phyloP scores from a whole-genome alignment of 1,139 yeast species.

The Scheffersomyces segobiensis region DNA sequence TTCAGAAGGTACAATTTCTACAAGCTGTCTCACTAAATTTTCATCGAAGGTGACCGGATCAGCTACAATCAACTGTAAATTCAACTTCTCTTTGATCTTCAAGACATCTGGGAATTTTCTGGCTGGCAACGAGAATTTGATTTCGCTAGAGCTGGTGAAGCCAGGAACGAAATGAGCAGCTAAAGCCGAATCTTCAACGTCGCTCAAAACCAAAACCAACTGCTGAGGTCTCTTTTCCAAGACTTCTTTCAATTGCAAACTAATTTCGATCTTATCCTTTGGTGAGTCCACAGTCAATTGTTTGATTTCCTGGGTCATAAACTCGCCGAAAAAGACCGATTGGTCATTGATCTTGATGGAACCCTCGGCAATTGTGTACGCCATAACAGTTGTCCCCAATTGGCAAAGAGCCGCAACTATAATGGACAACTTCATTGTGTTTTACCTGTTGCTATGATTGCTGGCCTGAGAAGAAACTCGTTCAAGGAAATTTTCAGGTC shows the following conservation, averaged over 20 bases:
- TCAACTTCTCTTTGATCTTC: conserved; percentile 33
- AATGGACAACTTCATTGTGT: conserved; percentile 13
- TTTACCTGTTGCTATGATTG: neutral
- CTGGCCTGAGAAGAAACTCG: neutral
- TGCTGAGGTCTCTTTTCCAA: conserved; percentile 20
- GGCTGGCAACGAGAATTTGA: conserved; percentile 29
- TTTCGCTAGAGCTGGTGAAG: conserved; percentile 16
- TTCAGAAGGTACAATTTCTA: conserved; percentile 34
- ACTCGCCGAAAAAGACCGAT: conserved; percentile 33
- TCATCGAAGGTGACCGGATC: conserved; percentile 17
- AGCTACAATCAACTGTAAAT: conserved; percentile 35
- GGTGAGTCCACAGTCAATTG: conserved; percentile 31
- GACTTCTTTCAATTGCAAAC: conserved; percentile 25
- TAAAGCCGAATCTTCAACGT: conserved; percentile 17
- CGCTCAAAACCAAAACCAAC: conserved; percentile 16
- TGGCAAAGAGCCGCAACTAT: conserved; percentile 10
- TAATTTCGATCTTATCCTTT: conserved; percentile 33
- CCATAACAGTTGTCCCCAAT: conserved; percentile 15
- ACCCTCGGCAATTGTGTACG: conserved; percentile 31
- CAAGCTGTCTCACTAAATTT: conserved; percentile 30
- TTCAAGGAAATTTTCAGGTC: neutral
- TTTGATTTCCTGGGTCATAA: conserved; percentile 37
- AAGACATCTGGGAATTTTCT: conserved; percentile 39
- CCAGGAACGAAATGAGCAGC: conserved; percentile 16
- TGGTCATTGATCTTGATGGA: conserved; percentile 26